Conservation (phyloP, 1,284 basidiomycete genomes). For the Cryptococcus amylolentus region DNA sequence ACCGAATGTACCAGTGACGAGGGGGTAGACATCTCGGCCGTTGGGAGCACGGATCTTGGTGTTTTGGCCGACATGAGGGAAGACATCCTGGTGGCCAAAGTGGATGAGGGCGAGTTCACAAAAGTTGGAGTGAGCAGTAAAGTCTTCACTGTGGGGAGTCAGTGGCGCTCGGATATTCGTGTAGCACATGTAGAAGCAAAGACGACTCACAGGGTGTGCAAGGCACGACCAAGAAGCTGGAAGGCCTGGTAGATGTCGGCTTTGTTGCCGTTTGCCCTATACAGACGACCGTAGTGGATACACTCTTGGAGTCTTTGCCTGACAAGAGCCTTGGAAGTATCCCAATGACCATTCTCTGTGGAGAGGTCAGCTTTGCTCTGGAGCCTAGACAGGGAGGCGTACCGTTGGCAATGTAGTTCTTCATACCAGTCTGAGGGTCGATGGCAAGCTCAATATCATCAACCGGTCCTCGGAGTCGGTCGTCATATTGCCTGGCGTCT, state of each 20-base stretch:
- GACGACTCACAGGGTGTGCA: conserved; percentile 39
- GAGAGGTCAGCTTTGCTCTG: neutral
- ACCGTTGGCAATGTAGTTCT: conserved; percentile 91
- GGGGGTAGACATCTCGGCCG: conserved; percentile 71
- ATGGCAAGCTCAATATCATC: conserved; percentile 76
- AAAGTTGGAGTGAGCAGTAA: conserved; percentile 85
- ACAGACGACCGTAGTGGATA: conserved; percentile 56
- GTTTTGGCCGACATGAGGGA: conserved; percentile 83
- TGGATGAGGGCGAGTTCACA: conserved; percentile 73
- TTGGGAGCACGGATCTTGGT: conserved; percentile 72
- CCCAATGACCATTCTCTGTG: conserved; percentile 69
- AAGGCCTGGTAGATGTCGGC: conserved; percentile 79
- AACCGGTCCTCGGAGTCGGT: conserved; percentile 71
- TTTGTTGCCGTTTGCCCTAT: conserved; percentile 60
- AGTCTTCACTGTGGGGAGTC: conserved; percentile 50
- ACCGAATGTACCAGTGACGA: conserved; percentile 87
- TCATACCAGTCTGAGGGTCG: conserved; percentile 85
- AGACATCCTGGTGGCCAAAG: conserved; percentile 73
- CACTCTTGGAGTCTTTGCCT: conserved; percentile 71
- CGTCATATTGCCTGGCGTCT: conserved; percentile 73
- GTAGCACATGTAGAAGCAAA: neutral
- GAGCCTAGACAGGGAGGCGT: conserved; percentile 10
- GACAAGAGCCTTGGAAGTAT: conserved; percentile 80
- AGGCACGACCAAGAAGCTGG: conserved; percentile 66
- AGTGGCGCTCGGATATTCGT: neutral